Base-by-base conservation (phyloP, 2,329 filamentous ascomycete species). In the Botryotinia narcissicola region DNA sequence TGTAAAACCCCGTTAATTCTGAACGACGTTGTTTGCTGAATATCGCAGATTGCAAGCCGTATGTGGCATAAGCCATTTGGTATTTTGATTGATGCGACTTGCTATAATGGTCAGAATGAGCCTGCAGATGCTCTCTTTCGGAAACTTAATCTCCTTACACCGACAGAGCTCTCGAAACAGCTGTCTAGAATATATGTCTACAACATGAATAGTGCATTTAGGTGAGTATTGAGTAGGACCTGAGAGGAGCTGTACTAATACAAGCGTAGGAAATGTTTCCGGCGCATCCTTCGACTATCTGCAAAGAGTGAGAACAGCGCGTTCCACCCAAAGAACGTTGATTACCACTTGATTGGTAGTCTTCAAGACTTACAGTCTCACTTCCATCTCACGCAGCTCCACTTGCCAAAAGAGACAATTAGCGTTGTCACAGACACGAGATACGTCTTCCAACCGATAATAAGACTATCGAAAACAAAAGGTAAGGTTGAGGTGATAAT, bases 161-260 rank as follows among this genome's bases (percentile, higher is more conserved):
- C 90, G 0, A 84, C 85, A 0, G 90, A 92, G 77, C 80, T 92
- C 62, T 85, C 87, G 2, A 85, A 84, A 70, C 88, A 90, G 74
- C 82, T 92, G 6, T 84, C 87, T 1, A 85, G 89, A 54, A 85
- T 91, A 59, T 92, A 92, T 76, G 85, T 92, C 25, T 92, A 92
- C 81, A 92, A 92, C 79, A 92, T 92, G 90, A 92, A 92, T 78
- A 91, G 88, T 78, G 87, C 89, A 18, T 92, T 91, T 80, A 86
- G 86, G 78, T 90, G 89, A 83, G 91, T 86, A 75, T 86, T 90
- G 77, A 32, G 9, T 6, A 42, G 14, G 18, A 22, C 8, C 18
- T 4, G 20, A n/a, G 40, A 40, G 40, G 9, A 32, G 22, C 32
- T n/a, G 22, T 59, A n/a, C 72, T 73, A n/a, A 71, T 18, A 62